Evolutionary conservation across 352 stramenopile genomes (phyloP).

Genomic region (Pythium coloratum): DNA sequence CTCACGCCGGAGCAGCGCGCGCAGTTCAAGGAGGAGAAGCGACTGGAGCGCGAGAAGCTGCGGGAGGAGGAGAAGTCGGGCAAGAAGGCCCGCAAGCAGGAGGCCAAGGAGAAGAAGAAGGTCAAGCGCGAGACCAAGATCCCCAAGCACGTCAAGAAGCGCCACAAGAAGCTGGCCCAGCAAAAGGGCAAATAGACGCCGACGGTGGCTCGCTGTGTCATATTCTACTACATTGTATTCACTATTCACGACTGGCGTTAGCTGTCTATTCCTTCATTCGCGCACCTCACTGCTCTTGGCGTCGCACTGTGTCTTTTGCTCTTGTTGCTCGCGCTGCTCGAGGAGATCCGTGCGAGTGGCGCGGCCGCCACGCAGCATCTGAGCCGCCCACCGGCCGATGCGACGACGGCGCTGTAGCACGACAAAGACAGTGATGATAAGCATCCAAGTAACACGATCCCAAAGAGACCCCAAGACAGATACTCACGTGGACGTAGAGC

Average conservation of each 20-base stretch:
- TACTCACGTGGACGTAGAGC: conserved; percentile 83
- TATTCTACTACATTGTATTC: neutral
- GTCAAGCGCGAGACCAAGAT: conserved; percentile 96
- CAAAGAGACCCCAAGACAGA: neutral
- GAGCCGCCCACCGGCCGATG: conserved; percentile 82
- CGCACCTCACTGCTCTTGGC: conserved; percentile 26
- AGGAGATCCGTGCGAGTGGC: conserved; percentile 76
- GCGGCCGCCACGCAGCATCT: conserved; percentile 80
- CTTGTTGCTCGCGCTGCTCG: conserved; percentile 37
- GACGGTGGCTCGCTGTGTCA: neutral
- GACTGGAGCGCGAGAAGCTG: conserved; percentile 57
- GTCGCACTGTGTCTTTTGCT: conserved; percentile 20
- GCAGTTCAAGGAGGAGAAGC: conserved; percentile 82
- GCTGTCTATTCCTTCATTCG: neutral
- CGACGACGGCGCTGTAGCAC: conserved; percentile 59
- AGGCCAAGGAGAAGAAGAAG: conserved; percentile 93
- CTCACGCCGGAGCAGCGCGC: conserved; percentile 85
- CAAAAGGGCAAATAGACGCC: conserved; percentile 69
- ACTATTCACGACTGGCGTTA: neutral
- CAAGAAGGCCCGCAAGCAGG: conserved; percentile 96
- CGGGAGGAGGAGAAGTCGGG: conserved; percentile 58
- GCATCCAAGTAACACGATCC: conserved; percentile 4
- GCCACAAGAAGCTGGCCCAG: conserved; percentile 94
- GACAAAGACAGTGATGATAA: neutral
- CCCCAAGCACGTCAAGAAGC: conserved; percentile 99